Evolutionary conservation across 331 rosid species (phyloP), one percentile per base, ranked within the genome.

Genomic region (Rosa hybrid): DNA sequence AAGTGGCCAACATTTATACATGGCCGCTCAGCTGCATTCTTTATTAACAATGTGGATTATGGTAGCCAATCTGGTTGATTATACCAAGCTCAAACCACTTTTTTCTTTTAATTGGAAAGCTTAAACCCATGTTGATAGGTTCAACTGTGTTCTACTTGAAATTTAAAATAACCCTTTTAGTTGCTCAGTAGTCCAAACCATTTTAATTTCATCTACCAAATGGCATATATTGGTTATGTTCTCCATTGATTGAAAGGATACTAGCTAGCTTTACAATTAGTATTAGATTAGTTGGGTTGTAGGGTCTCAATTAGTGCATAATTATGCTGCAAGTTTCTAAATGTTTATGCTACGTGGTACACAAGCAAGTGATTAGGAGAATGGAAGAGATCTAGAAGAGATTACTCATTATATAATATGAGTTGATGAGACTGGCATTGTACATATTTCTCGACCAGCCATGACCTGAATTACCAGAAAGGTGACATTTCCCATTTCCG

Each of bases 1-100:
- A 25, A 79, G 86, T 86, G 89, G 86, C 86, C 80, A 85, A 85
- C 86, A 85, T 64, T 59, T 76, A 71, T 70, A 71, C 71, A 70
- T 82, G 86, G 83, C 74, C 80, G 75, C 74, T 64, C 53, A 20
- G 78, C 57, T n/a, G 71, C 38, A 74, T 49, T 38, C 53, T 77
- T 68, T 64, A 62, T 48, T 27, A 20, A 53, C 51, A 54, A 20
- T 74, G 20, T 72, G 27, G 48, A 56, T 46, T 13, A 56, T 13
- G 41, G 53, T 39, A 56, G 78, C 71, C 71, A 75, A n/a, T 75
- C 25, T 45, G 59, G 45, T 45, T 62, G 48, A 67, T 67, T 45
- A 42, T 75, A 75, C 54, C 78, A 76, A 50, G 69, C 79, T 60
- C 44, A 25, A 45, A 18, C 46, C 71, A 34, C 23, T 13, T 39